Percentiles rank a stretch among this genome's conserved stretches.
Conservation (phyloP, 192 early-diverging fungal species). For the Gryganskiella cystojenkinii region DNA sequence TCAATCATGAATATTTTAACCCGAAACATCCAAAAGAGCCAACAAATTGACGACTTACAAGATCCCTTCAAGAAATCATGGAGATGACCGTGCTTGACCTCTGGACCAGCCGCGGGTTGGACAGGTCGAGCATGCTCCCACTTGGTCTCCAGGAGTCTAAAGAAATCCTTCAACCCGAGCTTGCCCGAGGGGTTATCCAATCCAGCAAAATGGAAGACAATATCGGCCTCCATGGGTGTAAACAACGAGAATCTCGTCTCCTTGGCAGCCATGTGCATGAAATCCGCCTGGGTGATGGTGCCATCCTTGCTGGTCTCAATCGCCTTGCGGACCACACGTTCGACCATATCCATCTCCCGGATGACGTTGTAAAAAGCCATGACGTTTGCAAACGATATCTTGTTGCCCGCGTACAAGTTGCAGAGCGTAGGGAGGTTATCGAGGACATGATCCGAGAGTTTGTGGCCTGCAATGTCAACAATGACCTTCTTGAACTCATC, state of each 20-base stretch:
- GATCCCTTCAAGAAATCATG: conserved; percentile 52
- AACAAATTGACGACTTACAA: conserved; percentile 20
- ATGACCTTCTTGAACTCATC: conserved; percentile 72
- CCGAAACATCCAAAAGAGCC: neutral
- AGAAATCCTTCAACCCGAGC: conserved; percentile 60
- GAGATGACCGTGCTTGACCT: conserved; percentile 27
- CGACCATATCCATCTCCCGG: conserved; percentile 76
- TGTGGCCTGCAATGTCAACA: conserved; percentile 71
- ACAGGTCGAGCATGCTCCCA: conserved; percentile 55
- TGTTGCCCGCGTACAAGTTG: conserved; percentile 67
- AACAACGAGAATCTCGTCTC: conserved; percentile 67
- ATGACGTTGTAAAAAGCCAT: conserved; percentile 71
- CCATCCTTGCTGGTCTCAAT: conserved; percentile 58
- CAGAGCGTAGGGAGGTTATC: conserved; percentile 70
- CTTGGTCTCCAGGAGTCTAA: conserved; percentile 62
- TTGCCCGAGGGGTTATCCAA: conserved; percentile 60
- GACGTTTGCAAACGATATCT: conserved; percentile 73
- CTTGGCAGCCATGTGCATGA: conserved; percentile 65
- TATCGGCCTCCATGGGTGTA: conserved; percentile 81
- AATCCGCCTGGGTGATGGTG: conserved; percentile 71
- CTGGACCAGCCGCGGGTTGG: conserved; percentile 12
- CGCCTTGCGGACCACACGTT: conserved; percentile 67
- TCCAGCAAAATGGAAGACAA: conserved; percentile 75
- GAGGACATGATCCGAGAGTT: conserved; percentile 70
- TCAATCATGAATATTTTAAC: too few relatives aligned